These are phyloP conservation scores for Phytophthora multivora DNA, from an alignment of 352 stramenopile species.

Conservation along the genomic window DNA sequence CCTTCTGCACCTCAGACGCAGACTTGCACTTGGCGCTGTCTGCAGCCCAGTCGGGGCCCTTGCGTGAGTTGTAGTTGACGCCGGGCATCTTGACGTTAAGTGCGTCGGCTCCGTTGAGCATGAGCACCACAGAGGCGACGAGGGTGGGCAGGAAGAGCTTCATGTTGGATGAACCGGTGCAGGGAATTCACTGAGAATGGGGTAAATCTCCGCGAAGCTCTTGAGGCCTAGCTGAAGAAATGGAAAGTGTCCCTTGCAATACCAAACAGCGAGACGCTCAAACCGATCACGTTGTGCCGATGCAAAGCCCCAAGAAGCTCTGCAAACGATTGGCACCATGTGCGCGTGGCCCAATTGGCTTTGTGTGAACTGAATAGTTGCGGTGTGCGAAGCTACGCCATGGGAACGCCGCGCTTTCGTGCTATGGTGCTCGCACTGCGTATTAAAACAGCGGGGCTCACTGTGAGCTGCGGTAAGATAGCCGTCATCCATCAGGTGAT, in stretches of 20 bases:
- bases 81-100: constrained; percentile 65
- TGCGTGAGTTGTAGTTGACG: constrained; percentile 82
- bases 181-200: background rate
- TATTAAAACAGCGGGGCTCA: too few relatives aligned
- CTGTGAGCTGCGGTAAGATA: too few relatives aligned
- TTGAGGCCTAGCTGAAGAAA: constrained; percentile 5
- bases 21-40: constrained; percentile 53
- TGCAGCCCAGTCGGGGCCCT: constrained; percentile 52
- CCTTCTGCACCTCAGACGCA: constrained; percentile 42
- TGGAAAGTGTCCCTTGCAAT: constrained; percentile 1
- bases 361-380: constrained; percentile 1
- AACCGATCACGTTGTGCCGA: background rate
- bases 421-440: background rate
- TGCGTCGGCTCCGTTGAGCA: constrained; percentile 23
- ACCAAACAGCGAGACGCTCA: background rate
- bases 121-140: constrained; percentile 21
- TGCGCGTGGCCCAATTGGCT: background rate
- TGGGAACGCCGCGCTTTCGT: constrained; percentile 1
- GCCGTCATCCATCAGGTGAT: background rate
- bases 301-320: constrained; percentile 7
- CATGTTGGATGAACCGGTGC: constrained; percentile 15
- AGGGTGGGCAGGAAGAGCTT: constrained; percentile 39
- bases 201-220: background rate
- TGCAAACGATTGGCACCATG: constrained; percentile 6
- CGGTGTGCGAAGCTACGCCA: background rate